Conservation (phyloP, 371 early-diverging fungal species). For the Actinomortierella ambigua region DNA sequence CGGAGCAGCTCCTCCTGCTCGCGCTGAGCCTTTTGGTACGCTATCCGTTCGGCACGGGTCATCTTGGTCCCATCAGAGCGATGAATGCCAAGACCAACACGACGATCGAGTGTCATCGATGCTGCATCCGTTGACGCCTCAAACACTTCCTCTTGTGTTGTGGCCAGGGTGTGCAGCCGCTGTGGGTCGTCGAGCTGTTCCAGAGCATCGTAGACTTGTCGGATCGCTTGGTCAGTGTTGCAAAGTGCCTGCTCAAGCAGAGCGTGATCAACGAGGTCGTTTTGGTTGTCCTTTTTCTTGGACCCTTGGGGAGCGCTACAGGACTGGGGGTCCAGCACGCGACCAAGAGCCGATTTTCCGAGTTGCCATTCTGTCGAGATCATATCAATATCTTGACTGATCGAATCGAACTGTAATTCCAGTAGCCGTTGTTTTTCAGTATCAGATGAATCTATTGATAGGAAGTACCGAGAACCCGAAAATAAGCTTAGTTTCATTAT, state of each 20-base stretch:
- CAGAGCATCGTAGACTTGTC: slow-evolving; percentile 16
- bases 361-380: slow-evolving; percentile 50
- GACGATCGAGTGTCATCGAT: background rate
- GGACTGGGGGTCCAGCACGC: slow-evolving; percentile 31
- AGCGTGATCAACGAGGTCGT: no score
- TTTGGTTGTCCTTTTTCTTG: no score
- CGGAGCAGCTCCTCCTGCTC: slow-evolving; percentile 51
- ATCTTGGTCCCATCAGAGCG: slow-evolving; percentile 41
- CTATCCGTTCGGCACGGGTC: slow-evolving; percentile 65
- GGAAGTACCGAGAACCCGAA: no score
- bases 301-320: no score
- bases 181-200: slow-evolving; percentile 45
- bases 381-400: slow-evolving; percentile 47
- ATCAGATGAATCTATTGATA: slow-evolving; percentile 14
- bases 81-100: background rate
- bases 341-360: slow-evolving; percentile 43
- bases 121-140: slow-evolving; percentile 47
- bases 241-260: no score
- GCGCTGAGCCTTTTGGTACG: slow-evolving; percentile 55
- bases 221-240: no score
- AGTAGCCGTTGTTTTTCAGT: slow-evolving; percentile 34
- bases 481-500: no score
- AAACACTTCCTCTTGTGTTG: slow-evolving; percentile 47
- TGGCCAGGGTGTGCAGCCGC: slow-evolving; percentile 27
- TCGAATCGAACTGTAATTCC: slow-evolving; percentile 47